Conservation (phyloP, 2,329 filamentous ascomycete species). For the Mollisia scopiformis region DNA sequence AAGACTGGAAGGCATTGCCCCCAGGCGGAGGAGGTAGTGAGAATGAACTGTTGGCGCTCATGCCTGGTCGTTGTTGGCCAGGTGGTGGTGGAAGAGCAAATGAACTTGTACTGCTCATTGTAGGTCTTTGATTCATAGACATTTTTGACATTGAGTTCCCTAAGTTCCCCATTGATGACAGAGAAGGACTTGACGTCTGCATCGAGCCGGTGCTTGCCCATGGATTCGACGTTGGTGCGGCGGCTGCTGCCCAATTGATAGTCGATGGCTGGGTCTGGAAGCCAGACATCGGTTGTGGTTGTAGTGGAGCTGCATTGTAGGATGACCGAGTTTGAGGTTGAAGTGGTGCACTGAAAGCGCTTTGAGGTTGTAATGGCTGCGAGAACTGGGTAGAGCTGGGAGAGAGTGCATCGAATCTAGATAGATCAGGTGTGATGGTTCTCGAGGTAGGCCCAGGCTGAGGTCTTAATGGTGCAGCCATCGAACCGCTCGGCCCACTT, state of each 20-base stretch:
- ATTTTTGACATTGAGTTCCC: constrained; percentile 50
- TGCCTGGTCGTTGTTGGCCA: constrained; percentile 13
- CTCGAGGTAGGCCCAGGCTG: constrained; percentile 45
- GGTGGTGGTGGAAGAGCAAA: constrained; percentile 58
- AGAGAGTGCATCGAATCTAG: constrained; percentile 55
- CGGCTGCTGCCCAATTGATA: constrained; percentile 55
- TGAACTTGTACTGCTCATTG: constrained; percentile 43
- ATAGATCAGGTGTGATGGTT: constrained; percentile 62
- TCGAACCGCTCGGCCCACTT: constrained; percentile 22
- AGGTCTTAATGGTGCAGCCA: constrained; percentile 37
- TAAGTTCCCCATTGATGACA: constrained; percentile 42
- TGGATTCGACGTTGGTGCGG: constrained; percentile 46
- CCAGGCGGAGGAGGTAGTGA: constrained; percentile 35
- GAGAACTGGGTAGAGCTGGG: constrained; percentile 66
- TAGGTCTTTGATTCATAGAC: constrained; percentile 50
- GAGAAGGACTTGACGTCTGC: constrained; percentile 32
- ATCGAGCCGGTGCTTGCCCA: constrained; percentile 48
- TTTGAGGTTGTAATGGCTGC: constrained; percentile 52
- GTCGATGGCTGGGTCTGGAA: constrained; percentile 28
- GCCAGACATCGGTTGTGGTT: constrained; percentile 21
- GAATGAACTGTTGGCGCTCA: constrained; percentile 40
- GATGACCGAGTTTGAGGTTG: constrained; percentile 23
- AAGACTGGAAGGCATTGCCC: constrained; percentile 13
- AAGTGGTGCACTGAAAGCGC: constrained; percentile 39
- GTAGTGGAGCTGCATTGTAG: constrained; percentile 21